Percentiles rank a stretch among this genome's conserved stretches.
phyloP scores from a whole-genome alignment of 2,329 filamentous ascomycete species.

The Ilyonectria robusta region DNA sequence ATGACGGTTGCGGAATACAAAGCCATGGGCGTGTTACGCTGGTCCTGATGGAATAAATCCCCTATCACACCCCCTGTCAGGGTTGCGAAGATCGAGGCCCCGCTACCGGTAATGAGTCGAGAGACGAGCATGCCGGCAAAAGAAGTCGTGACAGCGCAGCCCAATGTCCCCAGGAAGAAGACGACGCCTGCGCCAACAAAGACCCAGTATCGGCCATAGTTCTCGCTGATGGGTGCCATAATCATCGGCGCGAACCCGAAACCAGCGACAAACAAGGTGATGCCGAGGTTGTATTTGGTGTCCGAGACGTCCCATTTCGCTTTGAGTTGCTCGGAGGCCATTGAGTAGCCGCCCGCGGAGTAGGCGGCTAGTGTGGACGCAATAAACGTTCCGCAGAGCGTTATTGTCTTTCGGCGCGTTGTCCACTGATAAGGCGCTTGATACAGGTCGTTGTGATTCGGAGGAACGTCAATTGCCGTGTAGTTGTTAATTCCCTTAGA shows the following conservation, averaged over 20 bases:
- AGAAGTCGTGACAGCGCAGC: slow-evolving; percentile 71
- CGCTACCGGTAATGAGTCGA: slow-evolving; percentile 74
- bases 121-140: slow-evolving; percentile 74
- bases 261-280: slow-evolving; percentile 74
- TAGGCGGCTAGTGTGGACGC: slow-evolving; percentile 75
- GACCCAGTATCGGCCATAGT: slow-evolving; percentile 59
- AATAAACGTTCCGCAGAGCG: slow-evolving; percentile 45
- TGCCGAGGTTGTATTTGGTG: slow-evolving; percentile 70
- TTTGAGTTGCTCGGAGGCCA: slow-evolving; percentile 68
- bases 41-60: slow-evolving; percentile 74
- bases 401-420: slow-evolving; percentile 31
- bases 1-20: slow-evolving; percentile 74
- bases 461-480: neutral
- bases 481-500: neutral
- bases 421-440: slow-evolving; percentile 35
- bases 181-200: slow-evolving; percentile 49
- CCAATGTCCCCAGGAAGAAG: slow-evolving; percentile 60
- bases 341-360: slow-evolving; percentile 74
- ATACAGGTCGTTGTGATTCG: neutral
- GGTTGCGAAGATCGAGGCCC: slow-evolving; percentile 63
- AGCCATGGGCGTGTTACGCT: slow-evolving; percentile 79
- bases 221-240: slow-evolving; percentile 77
- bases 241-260: slow-evolving; percentile 79
- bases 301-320: slow-evolving; percentile 69
- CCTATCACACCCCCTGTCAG: slow-evolving; percentile 76